These are phyloP conservation scores for Erysimum cheiranthoides DNA, from an alignment of 345 rosid species.

Conservation along the genomic window DNA sequence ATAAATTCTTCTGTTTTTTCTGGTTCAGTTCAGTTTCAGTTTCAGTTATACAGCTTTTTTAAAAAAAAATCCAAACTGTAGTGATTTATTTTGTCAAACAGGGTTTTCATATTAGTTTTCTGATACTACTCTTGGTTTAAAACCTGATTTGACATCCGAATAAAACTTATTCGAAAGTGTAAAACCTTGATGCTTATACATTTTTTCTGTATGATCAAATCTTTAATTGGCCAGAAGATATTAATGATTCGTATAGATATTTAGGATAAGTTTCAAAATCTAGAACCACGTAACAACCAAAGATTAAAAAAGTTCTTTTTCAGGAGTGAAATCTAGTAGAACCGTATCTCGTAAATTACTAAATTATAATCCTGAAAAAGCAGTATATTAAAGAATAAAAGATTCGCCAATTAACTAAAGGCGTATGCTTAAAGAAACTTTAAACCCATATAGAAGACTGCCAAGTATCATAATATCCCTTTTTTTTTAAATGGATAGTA, in stretches of 20 bases:
- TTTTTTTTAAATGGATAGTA: not conserved
- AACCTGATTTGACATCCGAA: no score
- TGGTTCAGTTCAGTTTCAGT: no score
- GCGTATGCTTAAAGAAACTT: constrained; percentile 33
- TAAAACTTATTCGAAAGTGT: no score
- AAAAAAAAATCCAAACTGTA: no score
- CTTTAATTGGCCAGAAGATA: no score
- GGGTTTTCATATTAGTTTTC: no score
- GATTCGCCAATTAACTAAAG: constrained; percentile 31
- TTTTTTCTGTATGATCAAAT: no score
- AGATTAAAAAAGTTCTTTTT: constrained; percentile 11
- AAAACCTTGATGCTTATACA: no score
- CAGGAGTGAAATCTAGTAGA: constrained; percentile 30
- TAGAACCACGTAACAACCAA: constrained; percentile 2
- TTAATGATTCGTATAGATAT: not conserved
- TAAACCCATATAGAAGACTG: constrained; percentile 11
- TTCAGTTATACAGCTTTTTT: no score
- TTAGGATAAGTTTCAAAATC: not conserved
- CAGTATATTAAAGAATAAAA: constrained; percentile 13
- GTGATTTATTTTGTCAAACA: no score
- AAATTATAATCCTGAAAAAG: constrained; percentile 28
- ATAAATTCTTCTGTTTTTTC: no score
- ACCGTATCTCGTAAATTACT: constrained; percentile 19
- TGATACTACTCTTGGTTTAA: no score
- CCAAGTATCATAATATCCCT: constrained; percentile 1